phyloP scores from a whole-genome alignment of 2,329 filamentous ascomycete genomes.

The Fusarium clavum region DNA sequence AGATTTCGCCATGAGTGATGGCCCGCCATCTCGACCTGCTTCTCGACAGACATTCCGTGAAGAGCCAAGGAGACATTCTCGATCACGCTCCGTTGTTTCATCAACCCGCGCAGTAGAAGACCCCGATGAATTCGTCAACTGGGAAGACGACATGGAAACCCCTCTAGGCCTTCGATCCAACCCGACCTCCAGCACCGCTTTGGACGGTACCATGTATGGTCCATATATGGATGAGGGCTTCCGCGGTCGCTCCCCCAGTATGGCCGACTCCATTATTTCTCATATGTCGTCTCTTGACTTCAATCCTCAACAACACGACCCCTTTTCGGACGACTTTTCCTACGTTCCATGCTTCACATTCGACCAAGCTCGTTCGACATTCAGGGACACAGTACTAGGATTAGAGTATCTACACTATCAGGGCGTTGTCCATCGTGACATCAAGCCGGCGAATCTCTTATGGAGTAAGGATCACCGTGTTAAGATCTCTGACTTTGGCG shows the following conservation, averaged over 20 bases:
- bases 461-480: conserved; percentile 87
- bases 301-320: conserved; percentile 68
- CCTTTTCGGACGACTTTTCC: conserved; percentile 86
- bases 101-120: conserved; percentile 49
- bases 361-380: conserved; percentile 82
- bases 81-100: conserved; percentile 61
- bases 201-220: conserved; percentile 84
- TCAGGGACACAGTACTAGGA: conserved; percentile 92
- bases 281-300: conserved; percentile 75
- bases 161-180: conserved; percentile 65
- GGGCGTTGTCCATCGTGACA: conserved; percentile 85
- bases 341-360: conserved; percentile 95
- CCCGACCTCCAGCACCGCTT: conserved; percentile 64
- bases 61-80: conserved; percentile 61
- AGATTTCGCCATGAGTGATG: conserved; percentile 53
- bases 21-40: conserved; percentile 52
- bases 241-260: conserved; percentile 79
- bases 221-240: conserved; percentile 71
- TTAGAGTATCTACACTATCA: conserved; percentile 93
- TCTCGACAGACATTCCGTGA: conserved; percentile 55
- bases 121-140: conserved; percentile 50
- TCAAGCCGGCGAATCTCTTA: conserved; percentile 90
- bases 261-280: conserved; percentile 80
- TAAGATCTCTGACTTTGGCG: conserved; percentile 99
- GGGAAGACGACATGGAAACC: conserved; percentile 67